phyloP scores from a whole-genome alignment of 192 early-diverging fungal genomes.

The Rhizophagus clarus region DNA sequence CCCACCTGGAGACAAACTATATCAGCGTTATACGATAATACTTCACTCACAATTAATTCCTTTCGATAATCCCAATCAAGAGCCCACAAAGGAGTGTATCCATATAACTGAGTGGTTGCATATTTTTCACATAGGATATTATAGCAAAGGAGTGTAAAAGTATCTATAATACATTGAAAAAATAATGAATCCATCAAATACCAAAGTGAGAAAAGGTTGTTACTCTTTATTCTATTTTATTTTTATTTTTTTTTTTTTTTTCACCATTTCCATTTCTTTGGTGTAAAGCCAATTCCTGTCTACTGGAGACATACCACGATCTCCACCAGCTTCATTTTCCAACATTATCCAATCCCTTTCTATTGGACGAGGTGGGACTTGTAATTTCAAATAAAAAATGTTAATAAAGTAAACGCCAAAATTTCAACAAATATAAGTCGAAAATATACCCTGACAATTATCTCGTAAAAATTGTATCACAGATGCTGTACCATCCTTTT shows the following conservation, averaged over 20 bases:
- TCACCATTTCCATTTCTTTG: constrained; percentile 19
- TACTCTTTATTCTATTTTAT: background rate
- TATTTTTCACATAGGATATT: constrained; percentile 92
- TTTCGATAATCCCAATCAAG: constrained; percentile 92
- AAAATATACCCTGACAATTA: constrained; percentile 71
- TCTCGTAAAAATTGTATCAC: constrained; percentile 89
- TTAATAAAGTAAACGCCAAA: background rate
- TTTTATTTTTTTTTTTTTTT: background rate
- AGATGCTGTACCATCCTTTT: constrained; percentile 84
- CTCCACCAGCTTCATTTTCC: constrained; percentile 70
- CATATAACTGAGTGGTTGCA: constrained; percentile 84
- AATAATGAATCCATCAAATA: constrained; percentile 8
- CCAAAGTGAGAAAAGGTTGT: constrained; percentile 9
- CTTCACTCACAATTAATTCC: constrained; percentile 84
- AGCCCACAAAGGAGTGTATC: constrained; percentile 95
- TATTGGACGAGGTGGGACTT: constrained; percentile 75
- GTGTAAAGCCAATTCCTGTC: background rate
- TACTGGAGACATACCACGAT: constrained; percentile 39
- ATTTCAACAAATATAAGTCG: background rate
- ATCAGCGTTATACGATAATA: constrained; percentile 85
- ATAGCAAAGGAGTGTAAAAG: constrained; percentile 89
- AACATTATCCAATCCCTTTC: constrained; percentile 90
- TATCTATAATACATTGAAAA: constrained; percentile 55
- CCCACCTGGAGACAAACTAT: constrained; percentile 87
- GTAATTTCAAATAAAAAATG: background rate